These are phyloP conservation scores for Ogataea henricii DNA, from an alignment of 805 yeast species.

Conservation along the genomic window DNA sequence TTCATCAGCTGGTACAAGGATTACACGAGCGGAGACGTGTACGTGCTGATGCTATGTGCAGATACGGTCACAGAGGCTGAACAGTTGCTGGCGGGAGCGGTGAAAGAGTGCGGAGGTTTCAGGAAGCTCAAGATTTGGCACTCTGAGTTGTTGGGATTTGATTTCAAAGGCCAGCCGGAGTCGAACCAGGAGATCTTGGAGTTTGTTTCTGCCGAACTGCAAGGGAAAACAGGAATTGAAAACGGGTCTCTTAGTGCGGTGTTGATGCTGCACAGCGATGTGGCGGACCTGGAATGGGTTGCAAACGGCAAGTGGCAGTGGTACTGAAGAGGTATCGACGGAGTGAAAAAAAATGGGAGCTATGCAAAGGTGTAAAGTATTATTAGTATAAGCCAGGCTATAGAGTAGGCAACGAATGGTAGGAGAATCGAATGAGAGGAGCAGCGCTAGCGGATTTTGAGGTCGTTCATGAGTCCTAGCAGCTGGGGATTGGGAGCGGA, in stretches of 20 bases:
- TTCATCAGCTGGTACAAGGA: conserved; percentile 50
- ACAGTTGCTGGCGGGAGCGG: conserved; percentile 15
- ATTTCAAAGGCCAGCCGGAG: background rate
- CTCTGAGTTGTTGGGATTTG: conserved; percentile 21
- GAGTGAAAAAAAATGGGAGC: too few relatives aligned
- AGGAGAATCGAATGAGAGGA: background rate
- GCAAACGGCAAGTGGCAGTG: conserved; percentile 33
- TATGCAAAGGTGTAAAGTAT: background rate
- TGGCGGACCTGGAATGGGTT: conserved; percentile 21
- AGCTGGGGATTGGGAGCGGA: conserved; percentile 2
- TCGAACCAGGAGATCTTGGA: conserved; percentile 13
- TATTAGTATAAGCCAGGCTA: background rate
- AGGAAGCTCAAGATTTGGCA: conserved; percentile 28
- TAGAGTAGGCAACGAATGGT: background rate
- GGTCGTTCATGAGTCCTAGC: conserved; percentile 18
- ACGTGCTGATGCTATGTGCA: conserved; percentile 24
- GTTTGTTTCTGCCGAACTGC: conserved; percentile 10
- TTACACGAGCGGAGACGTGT: conserved; percentile 12
- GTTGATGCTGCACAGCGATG: conserved; percentile 14
- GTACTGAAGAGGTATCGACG: too few relatives aligned
- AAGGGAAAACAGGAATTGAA: conserved; percentile 18
- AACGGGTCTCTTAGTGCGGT: conserved; percentile 28
- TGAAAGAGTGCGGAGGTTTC: conserved; percentile 16
- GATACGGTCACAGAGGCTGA: conserved; percentile 12
- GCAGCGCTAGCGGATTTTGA: conserved; percentile 19